A percentile compares a stretch with the other conserved stretches of the same genome.
Evolutionary conservation across 257 asterid genomes (phyloP).

Genomic region (Nyctanthes arbortristis): DNA sequence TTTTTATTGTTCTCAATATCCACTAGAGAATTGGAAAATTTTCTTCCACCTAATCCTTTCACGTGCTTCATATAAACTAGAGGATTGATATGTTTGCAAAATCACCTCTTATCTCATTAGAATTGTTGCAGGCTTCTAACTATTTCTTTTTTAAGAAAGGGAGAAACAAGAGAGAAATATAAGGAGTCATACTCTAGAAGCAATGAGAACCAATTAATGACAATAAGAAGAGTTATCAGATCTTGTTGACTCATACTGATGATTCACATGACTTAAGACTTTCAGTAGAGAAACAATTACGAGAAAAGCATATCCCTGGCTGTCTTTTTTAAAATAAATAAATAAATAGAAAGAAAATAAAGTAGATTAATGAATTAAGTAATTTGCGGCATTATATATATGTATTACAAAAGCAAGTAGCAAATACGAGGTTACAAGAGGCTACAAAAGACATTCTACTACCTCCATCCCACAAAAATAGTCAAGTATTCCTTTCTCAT

Average conservation of each 20-base stretch:
- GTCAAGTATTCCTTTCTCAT: too few species aligned
- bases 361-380: background rate
- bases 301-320: background rate
- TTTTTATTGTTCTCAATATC: background rate
- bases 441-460: background rate
- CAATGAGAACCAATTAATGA: background rate
- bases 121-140: background rate
- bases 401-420: background rate
- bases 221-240: background rate
- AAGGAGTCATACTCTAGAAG: background rate
- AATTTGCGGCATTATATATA: background rate
- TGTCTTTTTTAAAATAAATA: too few species aligned
- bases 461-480: too few species aligned
- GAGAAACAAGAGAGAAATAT: background rate
- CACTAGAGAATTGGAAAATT: background rate
- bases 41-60: background rate
- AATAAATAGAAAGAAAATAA: background rate
- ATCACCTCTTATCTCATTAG: background rate
- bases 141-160: background rate
- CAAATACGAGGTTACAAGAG: background rate
- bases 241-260: background rate
- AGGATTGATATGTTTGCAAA: background rate
- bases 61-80: background rate
- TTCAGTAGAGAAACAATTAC: background rate
- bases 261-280: background rate